Percentiles rank a stretch among this genome's conserved stretches.
phyloP scores from a whole-genome alignment of 352 stramenopile species.

The Phytopythium ostracodes region DNA sequence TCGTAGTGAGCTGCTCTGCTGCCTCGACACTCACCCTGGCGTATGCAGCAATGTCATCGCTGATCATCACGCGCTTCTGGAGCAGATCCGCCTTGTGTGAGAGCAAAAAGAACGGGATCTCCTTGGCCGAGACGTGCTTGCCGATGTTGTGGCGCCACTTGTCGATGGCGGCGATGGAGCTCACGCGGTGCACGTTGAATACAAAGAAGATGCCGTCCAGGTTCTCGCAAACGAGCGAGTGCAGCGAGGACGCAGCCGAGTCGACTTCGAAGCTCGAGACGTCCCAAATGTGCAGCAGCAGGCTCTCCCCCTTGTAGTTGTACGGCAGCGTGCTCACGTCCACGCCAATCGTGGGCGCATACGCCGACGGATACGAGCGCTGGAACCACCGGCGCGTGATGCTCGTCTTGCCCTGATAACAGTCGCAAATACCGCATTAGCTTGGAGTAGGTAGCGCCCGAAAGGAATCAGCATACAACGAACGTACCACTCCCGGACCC shows the following conservation, averaged over 20 bases:
- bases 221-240: conserved; percentile 68
- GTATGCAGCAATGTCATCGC: conserved; percentile 82
- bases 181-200: conserved; percentile 87
- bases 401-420: conserved; percentile 68
- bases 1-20: too few relatives aligned
- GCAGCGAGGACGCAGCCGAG: conserved; percentile 46
- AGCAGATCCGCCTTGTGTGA: conserved; percentile 82
- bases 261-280: conserved; percentile 75
- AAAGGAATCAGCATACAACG: too few relatives aligned
- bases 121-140: conserved; percentile 71
- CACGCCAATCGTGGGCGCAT: conserved; percentile 76
- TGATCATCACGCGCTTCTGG: conserved; percentile 85
- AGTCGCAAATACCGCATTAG: neutral
- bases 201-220: conserved; percentile 86
- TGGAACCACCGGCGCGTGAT: conserved; percentile 76
- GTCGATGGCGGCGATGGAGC: conserved; percentile 79
- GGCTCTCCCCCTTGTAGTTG: conserved; percentile 31
- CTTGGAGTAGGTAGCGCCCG: neutral
- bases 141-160: conserved; percentile 73
- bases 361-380: conserved; percentile 62
- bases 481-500: conserved; percentile 58
- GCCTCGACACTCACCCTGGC: conserved; percentile 20
- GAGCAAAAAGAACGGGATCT: conserved; percentile 77
- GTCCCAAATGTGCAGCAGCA: conserved; percentile 75
- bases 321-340: conserved; percentile 58